A percentile compares a stretch with the other conserved stretches of the same genome.
Conservation (phyloP, 495 filamentous ascomycete genomes). For the Xylaria sp. region DNA sequence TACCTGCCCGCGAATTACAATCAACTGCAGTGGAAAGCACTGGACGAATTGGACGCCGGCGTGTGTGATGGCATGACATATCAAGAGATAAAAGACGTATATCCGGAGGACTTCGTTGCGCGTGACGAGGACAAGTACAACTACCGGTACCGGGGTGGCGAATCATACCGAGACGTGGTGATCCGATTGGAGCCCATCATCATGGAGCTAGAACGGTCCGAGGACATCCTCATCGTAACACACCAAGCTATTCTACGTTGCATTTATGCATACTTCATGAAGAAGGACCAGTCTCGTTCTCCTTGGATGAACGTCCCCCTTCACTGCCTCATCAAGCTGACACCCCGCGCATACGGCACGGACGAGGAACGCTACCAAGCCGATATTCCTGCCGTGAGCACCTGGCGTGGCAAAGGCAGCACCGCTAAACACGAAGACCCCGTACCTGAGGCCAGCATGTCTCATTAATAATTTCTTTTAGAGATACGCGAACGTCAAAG, state of each 20-base stretch:
- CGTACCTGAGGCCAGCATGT: constrained; percentile 42
- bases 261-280: constrained; percentile 99
- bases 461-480: constrained; percentile 17
- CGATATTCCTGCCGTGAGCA: constrained; percentile 92
- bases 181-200: constrained; percentile 98
- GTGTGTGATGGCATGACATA: constrained; percentile 96
- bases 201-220: constrained; percentile 95
- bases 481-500: neutral
- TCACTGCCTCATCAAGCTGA: constrained; percentile 95
- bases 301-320: constrained; percentile 96
- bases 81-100: constrained; percentile 85
- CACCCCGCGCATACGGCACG: constrained; percentile 91
- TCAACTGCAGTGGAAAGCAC: constrained; percentile 96
- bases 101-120: constrained; percentile 92
- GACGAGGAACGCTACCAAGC: constrained; percentile 85
- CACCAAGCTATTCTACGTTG: constrained; percentile 96
- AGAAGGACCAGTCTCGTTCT: constrained; percentile 85
- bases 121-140: constrained; percentile 98
- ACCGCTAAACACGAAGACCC: constrained; percentile 75
- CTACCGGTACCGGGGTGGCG: constrained; percentile 96
- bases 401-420: constrained; percentile 90
- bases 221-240: constrained; percentile 97
- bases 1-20: constrained; percentile 78
- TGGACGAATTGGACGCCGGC: constrained; percentile 95
- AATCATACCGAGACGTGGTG: constrained; percentile 96